Evolutionary conservation across 176 grass and related monocot genomes (phyloP), one percentile per base, ranked within the genome.

Genomic region (Carex kokanica): DNA sequence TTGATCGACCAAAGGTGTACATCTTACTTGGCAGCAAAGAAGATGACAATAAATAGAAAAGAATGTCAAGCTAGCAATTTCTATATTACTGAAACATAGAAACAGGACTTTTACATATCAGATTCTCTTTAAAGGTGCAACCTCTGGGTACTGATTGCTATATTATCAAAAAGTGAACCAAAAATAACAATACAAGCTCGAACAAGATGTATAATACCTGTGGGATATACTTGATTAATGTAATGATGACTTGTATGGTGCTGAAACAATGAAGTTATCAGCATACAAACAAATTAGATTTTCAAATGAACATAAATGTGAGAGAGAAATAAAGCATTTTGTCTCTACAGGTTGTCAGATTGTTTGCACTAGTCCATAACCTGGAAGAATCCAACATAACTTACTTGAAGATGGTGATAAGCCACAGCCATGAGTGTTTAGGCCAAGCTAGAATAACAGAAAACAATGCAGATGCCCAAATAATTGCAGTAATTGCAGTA

Each of bases 151-250:
- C 5, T 52, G 32, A 25, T 74, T 14, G 43, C 43, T 38, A 51
- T 51, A 59, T 47, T 73, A 74, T 12, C 11, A 34, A 40, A 80
- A 31, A 54, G 59, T 65, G 45, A 60, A 70, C 31, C 18, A 20
- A 25, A 31, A 27, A 75, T 43, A 12, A 58, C 69, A 57, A 49
- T 55, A 8, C 45, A 9, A 38, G 55, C 13, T 54, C 43, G 59
- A 27, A 72, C 77, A 77, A 27, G 81, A 84, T 51, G 40, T 75
- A 84, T 57, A 85, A 31, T 87, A 97, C 94, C 94, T 97, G 94
- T 80, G 94, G 94, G 29, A 97, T 97, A 67, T 97, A 97, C 85
- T 97, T 97, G 84, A 97, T 94, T 81, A 91, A 60, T 29, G 94
- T 97, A 91, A 97, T 97, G 17, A 84, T 73, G 87, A 94, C 94